Evolutionary conservation across 2,329 filamentous ascomycete genomes (phyloP), one percentile per base, ranked within the genome.

Genomic region (Fusarium brevicatenulatum): DNA sequence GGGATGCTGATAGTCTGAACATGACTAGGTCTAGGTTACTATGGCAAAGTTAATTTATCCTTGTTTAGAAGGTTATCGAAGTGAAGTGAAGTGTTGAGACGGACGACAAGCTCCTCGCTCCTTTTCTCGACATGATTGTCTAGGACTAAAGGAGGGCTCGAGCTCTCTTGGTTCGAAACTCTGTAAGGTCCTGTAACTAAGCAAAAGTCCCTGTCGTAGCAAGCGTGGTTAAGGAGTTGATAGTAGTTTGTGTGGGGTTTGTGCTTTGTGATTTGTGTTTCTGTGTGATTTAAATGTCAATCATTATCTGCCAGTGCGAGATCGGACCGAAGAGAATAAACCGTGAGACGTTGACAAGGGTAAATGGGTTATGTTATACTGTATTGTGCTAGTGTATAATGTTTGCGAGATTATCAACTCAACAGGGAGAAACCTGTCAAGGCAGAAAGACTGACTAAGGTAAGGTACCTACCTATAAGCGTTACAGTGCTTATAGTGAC

Each of bases 281-380:
- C 61, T 55, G 68, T 71, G 57, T 57, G 52, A 63, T 72, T 65
- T 44, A 46, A 39, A 70, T 60, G 70, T 44, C 60, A 53, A 70
- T 72, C 59, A 42, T 58, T 64, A 73, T 72, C 66, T 72, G 44
- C 30, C 23, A 55, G 28, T 54, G 40, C 61, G 55, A 70, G 60
- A 72, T 73, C 70, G 70, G 70, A 68, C 70, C 70, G 70, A 73
- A 64, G 62, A 71, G 40, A 30, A 18, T 30, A 44, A 18, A 52
- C 36, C 19, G 70, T 73, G 40, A 23, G 57, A 73, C 57, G 52
- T 54, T 42, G 50, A 30, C 36, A 54, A 54, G 50, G 50, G 50
- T 54, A 18, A 54, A 54, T 71, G 66, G 70, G 42, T 44, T 63
- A 47, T 54, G 23, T 40, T 54, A 39, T 54, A 40, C 34, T 54